These are phyloP conservation scores for Heliocybe sulcata DNA, from an alignment of 1,284 basidiomycete genomes.

Conservation along the genomic window DNA sequence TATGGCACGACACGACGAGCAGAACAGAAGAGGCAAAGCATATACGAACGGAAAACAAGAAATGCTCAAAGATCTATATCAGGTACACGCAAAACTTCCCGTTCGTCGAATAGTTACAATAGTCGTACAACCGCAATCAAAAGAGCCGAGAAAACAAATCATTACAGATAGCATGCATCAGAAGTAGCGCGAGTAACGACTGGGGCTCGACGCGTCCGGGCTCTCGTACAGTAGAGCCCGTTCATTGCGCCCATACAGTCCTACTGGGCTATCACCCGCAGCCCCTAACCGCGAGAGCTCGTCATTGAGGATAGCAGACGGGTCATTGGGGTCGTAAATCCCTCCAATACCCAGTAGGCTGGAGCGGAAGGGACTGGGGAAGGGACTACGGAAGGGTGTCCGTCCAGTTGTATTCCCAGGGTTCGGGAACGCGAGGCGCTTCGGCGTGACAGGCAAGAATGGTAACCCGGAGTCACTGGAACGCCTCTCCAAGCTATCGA, in stretches of 20 bases:
- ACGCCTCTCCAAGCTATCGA: constrained; percentile 8
- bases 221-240: constrained; percentile 50
- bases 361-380: background rate
- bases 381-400: constrained; percentile 49
- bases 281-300: constrained; percentile 48
- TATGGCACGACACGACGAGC: background rate
- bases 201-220: constrained; percentile 39
- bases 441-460: constrained; percentile 51
- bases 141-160: background rate
- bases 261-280: constrained; percentile 45
- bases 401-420: constrained; percentile 15
- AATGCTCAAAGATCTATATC: background rate
- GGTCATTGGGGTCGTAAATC: constrained; percentile 64
- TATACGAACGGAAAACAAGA: background rate
- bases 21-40: background rate
- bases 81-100: background rate
- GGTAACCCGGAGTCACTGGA: constrained; percentile 7
- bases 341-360: constrained; percentile 25
- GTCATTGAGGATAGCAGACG: constrained; percentile 54
- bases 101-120: background rate
- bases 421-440: constrained; percentile 37
- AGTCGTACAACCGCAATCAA: background rate
- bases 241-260: constrained; percentile 43
- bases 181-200: constrained; percentile 44
- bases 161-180: constrained; percentile 14